Base-by-base conservation (phyloP, 305 asterid species). In the Solanum hybrid region DNA sequence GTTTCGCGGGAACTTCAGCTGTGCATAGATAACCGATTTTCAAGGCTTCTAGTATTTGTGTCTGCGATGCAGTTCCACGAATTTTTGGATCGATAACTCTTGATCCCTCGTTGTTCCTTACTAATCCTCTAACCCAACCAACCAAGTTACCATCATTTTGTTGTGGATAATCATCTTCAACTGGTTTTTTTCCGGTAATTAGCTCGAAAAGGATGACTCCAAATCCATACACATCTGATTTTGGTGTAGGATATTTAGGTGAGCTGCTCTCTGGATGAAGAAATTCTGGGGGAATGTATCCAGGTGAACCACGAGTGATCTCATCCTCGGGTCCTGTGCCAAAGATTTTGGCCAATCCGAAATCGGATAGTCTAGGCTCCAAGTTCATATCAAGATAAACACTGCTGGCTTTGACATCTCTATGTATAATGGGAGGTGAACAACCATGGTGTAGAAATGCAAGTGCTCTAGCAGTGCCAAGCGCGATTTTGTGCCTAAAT, bases 361-460 rank as follows among this genome's bases (percentile, higher is more conserved):
- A 97, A 76, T 97, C 98, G 0, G 99, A 96, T 51, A 97, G 86
- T 46, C 99, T 93, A n/a, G 99, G 97, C 81, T 96, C 98, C 46
- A 95, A 89, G 91, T 92, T 94, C 9, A 91, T 92, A 90, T 97
- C 99, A 46, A 97, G 95, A 93, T 94, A 97, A 66, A 97, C 96
- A 13, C 97, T 95, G 88, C 99, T 97, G 6, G 99, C 99, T 91
- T 93, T 97, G 60, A 97, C 93, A 20, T 97, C 99, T 87, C 98
- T 90, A 90, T 97, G 99, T 78, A 96, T 94, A 88, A 97, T 97
- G 0, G 99, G 97, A 86, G 99, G 99, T 6, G 96, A 97, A 85
- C 99, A 97, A 22, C 99, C 99, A 66, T 97, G 99, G 92, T 97
- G 99, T 80, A 97, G 99, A 91, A 93, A 97, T 10, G 99, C 99